These are phyloP conservation scores for Globisporangium cederbergense DNA, from an alignment of 352 stramenopile species.

Conservation along the genomic window DNA sequence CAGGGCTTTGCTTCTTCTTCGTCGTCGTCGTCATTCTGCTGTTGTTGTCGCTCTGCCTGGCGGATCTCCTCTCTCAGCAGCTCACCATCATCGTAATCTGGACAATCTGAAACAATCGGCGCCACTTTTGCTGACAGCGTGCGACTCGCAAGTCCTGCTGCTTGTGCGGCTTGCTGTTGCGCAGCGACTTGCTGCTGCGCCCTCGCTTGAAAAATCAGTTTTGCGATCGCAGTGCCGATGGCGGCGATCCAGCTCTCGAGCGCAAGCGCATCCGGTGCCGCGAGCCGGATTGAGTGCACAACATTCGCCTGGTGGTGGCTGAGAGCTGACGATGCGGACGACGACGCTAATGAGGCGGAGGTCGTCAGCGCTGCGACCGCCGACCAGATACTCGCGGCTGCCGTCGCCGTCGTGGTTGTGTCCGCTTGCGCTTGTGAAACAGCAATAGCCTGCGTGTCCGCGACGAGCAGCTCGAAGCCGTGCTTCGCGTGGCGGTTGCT, in stretches of 20 bases:
- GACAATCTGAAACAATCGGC: constrained; percentile 12
- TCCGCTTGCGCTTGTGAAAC: constrained; percentile 3
- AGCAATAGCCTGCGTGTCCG: constrained; percentile 9
- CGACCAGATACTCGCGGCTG: constrained; percentile 16
- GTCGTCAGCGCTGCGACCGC: not conserved
- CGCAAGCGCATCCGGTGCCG: constrained; percentile 25
- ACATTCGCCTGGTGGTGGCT: not conserved
- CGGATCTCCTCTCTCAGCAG: constrained; percentile 19
- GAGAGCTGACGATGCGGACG: constrained; percentile 1
- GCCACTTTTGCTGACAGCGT: constrained; percentile 10
- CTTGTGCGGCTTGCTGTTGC: constrained; percentile 20
- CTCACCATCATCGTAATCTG: not conserved
- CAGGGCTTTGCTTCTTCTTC: constrained; percentile 14
- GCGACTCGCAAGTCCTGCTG: not conserved
- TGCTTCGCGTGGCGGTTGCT: constrained; percentile 41
- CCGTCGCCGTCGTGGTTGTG: not conserved
- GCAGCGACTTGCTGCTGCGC: not conserved
- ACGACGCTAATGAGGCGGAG: not conserved
- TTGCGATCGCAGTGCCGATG: constrained; percentile 43
- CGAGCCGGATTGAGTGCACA: constrained; percentile 35
- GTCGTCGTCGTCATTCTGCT: constrained; percentile 5
- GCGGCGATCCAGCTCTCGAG: constrained; percentile 48
- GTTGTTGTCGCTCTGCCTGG: constrained; percentile 12
- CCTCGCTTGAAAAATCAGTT: constrained; percentile 35
- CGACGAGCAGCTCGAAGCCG: constrained; percentile 48